Percentiles rank a stretch among this genome's conserved stretches.
Conservation (phyloP, 2,329 filamentous ascomycete species). For the Sclerotinia trifoliorum region DNA sequence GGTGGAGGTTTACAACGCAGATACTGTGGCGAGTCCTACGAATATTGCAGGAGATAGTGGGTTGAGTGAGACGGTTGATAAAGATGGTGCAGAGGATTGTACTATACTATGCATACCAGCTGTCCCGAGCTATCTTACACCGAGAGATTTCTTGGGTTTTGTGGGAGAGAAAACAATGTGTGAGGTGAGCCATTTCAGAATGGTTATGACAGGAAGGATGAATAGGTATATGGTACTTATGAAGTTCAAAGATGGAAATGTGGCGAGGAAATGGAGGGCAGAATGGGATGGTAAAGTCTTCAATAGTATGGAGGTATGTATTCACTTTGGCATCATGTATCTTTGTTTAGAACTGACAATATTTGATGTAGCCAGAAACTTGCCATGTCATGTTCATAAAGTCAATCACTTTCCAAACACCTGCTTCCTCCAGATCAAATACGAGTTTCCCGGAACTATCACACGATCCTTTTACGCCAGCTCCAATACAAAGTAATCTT, state of each 20-base stretch:
- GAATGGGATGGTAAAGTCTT: slow-evolving; percentile 94
- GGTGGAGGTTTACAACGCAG: slow-evolving; percentile 33
- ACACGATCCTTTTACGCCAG: slow-evolving; percentile 64
- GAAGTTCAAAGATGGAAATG: slow-evolving; percentile 78
- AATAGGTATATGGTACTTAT: slow-evolving; percentile 95
- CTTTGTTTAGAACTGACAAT: slow-evolving; percentile 21
- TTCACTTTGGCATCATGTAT: slow-evolving; percentile 22
- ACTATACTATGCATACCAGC: slow-evolving; percentile 91
- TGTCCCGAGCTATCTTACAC: slow-evolving; percentile 90
- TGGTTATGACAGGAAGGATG: slow-evolving; percentile 84
- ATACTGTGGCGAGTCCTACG: neutral
- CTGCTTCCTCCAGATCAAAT: slow-evolving; percentile 32
- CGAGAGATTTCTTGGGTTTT: slow-evolving; percentile 86
- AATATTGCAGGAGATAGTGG: slow-evolving; percentile 34
- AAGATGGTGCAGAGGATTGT: slow-evolving; percentile 53
- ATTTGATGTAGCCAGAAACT: slow-evolving; percentile 67
- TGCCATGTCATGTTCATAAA: slow-evolving; percentile 95
- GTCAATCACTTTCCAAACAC: slow-evolving; percentile 74
- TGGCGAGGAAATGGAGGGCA: slow-evolving; percentile 75
- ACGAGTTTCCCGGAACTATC: slow-evolving; percentile 57
- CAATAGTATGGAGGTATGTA: slow-evolving; percentile 78
- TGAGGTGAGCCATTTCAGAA: slow-evolving; percentile 87
- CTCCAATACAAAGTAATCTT: slow-evolving; percentile 43
- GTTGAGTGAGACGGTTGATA: slow-evolving; percentile 41
- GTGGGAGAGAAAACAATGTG: slow-evolving; percentile 84